Conservation (phyloP, 202 grass and related monocot genomes). For the Brachypodium distachyon region DNA sequence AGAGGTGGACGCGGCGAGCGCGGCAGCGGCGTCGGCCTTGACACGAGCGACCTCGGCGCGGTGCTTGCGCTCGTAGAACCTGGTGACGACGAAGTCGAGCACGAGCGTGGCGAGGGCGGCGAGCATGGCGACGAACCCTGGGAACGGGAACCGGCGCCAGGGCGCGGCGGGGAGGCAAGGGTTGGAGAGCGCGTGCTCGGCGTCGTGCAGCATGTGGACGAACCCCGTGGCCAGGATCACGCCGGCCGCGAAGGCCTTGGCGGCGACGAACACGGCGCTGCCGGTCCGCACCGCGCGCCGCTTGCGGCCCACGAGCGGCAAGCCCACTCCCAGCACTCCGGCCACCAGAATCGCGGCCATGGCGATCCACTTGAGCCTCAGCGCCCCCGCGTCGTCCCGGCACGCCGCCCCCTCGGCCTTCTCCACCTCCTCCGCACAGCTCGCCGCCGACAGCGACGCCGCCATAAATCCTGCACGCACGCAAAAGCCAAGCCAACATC, state of each 20-base stretch:
- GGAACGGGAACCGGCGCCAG: slow-evolving; percentile 64
- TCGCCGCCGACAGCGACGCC: slow-evolving; percentile 40
- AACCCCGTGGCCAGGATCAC: slow-evolving; percentile 90
- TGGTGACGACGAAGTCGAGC: slow-evolving; percentile 64
- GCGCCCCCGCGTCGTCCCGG: slow-evolving; percentile 40
- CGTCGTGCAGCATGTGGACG: slow-evolving; percentile 86
- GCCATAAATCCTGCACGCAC: slow-evolving; percentile 15
- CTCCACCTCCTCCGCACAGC: slow-evolving; percentile 29
- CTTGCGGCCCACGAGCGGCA: slow-evolving; percentile 61
- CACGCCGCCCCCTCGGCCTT: slow-evolving; percentile 29
- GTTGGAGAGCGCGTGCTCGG: slow-evolving; percentile 42
- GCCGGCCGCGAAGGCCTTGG: slow-evolving; percentile 76
- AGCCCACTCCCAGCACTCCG: slow-evolving; percentile 44
- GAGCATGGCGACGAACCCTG: slow-evolving; percentile 80
- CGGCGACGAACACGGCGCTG: slow-evolving; percentile 38
- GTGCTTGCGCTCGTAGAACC: slow-evolving; percentile 80
- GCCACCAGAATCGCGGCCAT: slow-evolving; percentile 49
- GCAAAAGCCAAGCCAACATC: neutral
- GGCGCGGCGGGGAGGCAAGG: slow-evolving; percentile 54
- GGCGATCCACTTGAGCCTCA: slow-evolving; percentile 49
- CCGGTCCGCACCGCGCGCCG: slow-evolving; percentile 50
- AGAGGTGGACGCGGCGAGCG: slow-evolving; percentile 12
- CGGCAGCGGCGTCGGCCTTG: slow-evolving; percentile 39
- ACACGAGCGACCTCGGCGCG: slow-evolving; percentile 27
- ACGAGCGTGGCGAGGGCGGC: slow-evolving; percentile 68